Evolutionary conservation across 2,329 filamentous ascomycete species (phyloP), one percentile per base, ranked within the genome.

Genomic region (Penicillium hordei): DNA sequence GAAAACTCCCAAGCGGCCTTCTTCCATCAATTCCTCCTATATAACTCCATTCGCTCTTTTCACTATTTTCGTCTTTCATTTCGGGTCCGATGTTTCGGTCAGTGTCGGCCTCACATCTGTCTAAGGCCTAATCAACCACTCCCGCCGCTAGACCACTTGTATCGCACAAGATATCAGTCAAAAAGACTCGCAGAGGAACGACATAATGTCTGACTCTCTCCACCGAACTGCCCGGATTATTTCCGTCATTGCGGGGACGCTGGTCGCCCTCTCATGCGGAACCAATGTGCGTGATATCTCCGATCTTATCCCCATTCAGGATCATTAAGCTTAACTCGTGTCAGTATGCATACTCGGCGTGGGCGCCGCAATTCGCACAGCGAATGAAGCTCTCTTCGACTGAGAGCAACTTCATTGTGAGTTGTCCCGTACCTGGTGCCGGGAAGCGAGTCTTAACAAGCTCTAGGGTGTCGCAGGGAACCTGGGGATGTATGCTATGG

Each of bases 301-400:
- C 21, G 36, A 36, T 15, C 51, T 59, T 36, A 49, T 27, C 39
- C 25, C 19, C 46, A 55, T 40, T 33, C n/a, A 29, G 25, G 10
- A 50, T 19, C 49, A 46, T 48, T 34, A 52, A 42, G 48, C 40
- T 61, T 68, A 33, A 69, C 60, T 46, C 42, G 74, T 59, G 51
- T 49, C 71, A 97, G 91, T 97, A 99, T 85, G 93, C 93, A 71
- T 99, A 97, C 77, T 97, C 92, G 55, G 93, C 93, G 76, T 99
- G 94, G 93, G 92, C 91, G 15, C 94, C 94, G 21, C 93, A 97
- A 76, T 97, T 97, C 72, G 92, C 93, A 49, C 88, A 95, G 69
- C 87, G 85, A 66, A 82, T 99, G 67, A 87, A 89, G 72, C 85
- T 97, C 60, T 92, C 92, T 15, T 89, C 94, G n/a, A 97, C 93